phyloP scores from a whole-genome alignment of 192 early-diverging fungal species.

The Backusella tarrabulga region DNA sequence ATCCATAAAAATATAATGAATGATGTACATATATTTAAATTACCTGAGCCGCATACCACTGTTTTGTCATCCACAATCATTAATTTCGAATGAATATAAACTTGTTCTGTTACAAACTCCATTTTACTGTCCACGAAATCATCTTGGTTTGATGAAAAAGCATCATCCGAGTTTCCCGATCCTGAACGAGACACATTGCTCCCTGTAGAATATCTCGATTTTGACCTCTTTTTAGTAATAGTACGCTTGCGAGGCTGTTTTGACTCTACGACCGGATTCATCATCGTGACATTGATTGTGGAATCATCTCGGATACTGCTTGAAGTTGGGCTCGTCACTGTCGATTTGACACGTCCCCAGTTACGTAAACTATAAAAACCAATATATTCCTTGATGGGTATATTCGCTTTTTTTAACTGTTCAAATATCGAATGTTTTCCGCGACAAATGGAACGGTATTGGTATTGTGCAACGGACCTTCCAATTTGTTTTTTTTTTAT shows the following conservation, averaged over 20 bases:
- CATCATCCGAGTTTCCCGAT: neutral
- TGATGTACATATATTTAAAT: neutral
- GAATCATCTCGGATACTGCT: conserved; percentile 1
- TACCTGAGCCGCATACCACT: conserved; percentile 78
- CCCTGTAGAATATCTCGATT: neutral
- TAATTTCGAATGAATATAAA: conserved; percentile 87
- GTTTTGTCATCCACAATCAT: conserved; percentile 86
- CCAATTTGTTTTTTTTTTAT: neutral
- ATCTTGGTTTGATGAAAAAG: neutral
- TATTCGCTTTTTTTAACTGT: conserved; percentile 52
- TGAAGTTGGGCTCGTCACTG: neutral
- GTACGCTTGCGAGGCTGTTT: neutral
- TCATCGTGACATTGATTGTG: neutral
- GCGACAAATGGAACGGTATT: conserved; percentile 73
- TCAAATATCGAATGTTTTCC: conserved; percentile 67
- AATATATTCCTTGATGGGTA: conserved; percentile 66
- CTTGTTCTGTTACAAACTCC: conserved; percentile 71
- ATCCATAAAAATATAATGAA: neutral
- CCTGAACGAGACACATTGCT: neutral
- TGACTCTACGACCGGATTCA: neutral
- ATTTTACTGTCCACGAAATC: conserved; percentile 26
- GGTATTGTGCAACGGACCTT: conserved; percentile 75
- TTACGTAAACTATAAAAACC: conserved; percentile 73
- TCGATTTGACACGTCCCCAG: conserved; percentile 62
- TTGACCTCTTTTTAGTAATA: neutral